phyloP scores from a whole-genome alignment of 495 filamentous ascomycete species.

The Podospora tetraspora region DNA sequence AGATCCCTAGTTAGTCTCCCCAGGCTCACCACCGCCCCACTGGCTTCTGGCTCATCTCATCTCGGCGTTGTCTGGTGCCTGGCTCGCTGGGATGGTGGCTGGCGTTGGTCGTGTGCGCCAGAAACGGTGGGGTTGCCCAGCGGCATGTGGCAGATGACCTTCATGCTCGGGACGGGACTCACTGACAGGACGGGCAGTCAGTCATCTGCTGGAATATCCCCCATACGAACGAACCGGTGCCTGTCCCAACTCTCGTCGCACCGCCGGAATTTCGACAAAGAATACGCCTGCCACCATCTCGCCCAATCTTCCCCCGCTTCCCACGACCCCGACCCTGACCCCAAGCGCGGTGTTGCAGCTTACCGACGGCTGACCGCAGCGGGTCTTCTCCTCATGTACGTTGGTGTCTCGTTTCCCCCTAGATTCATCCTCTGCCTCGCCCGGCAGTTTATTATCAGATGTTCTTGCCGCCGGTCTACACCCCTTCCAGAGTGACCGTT shows the following conservation, averaged over 20 bases:
- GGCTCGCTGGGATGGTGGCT: slow-evolving; percentile 1
- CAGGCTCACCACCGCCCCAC: background rate
- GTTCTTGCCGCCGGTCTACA: slow-evolving; percentile 6
- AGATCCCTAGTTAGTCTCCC: background rate
- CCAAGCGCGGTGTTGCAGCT: background rate
- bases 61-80: background rate
- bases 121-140: slow-evolving; percentile 1
- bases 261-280: background rate
- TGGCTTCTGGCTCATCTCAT: slow-evolving; percentile 2
- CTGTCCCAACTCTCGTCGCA: background rate
- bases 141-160: slow-evolving; percentile 12
- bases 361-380: slow-evolving; percentile 9
- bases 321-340: background rate
- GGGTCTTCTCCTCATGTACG: slow-evolving; percentile 15
- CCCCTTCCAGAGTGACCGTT: slow-evolving; percentile 30
- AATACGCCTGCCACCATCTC: background rate
- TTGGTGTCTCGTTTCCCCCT: slow-evolving; percentile 18
- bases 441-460: slow-evolving; percentile 34
- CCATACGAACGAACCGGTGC: background rate
- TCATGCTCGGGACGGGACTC: background rate
- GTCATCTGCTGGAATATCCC: background rate
- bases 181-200: background rate
- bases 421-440: slow-evolving; percentile 11
- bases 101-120: slow-evolving; percentile 10
- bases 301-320: background rate